Percentiles rank a stretch among this genome's conserved stretches.
These are phyloP conservation scores for Geotrichum carabidarum DNA, from an alignment of 1,139 yeast species.

Conservation along the genomic window DNA sequence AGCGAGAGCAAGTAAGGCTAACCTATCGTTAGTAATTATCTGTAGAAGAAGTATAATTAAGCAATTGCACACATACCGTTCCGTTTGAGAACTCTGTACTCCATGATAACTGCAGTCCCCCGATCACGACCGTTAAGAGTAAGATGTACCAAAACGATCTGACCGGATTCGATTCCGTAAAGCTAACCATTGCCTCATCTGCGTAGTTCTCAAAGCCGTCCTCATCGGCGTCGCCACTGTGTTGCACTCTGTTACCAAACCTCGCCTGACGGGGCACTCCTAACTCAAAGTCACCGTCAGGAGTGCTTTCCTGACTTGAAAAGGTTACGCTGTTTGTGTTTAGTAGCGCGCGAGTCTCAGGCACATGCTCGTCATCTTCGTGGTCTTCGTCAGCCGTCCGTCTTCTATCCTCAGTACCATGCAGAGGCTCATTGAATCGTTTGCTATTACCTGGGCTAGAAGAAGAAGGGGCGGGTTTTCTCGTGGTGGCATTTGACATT, in stretches of 20 bases:
- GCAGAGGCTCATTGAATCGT: no score
- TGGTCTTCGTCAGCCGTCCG: not conserved
- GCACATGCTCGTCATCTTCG: not conserved
- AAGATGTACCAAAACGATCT: conserved; percentile 44
- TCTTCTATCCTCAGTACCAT: no score
- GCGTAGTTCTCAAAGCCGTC: no score
- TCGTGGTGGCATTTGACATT: no score
- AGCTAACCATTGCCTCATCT: no score
- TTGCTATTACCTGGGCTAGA: no score
- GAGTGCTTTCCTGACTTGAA: no score
- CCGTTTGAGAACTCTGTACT: conserved; percentile 53
- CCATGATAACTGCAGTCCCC: conserved; percentile 53
- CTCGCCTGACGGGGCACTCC: no score
- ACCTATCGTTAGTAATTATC: not conserved
- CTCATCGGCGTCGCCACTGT: no score
- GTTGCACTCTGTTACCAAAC: no score
- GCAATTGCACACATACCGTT: conserved; percentile 38
- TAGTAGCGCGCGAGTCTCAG: not conserved
- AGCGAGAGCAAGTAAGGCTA: conserved; percentile 41
- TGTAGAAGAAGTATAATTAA: conserved; percentile 17
- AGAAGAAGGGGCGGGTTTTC: no score
- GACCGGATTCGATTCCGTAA: conserved; percentile 35
- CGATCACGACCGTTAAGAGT: conserved; percentile 45
- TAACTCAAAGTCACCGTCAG: no score
- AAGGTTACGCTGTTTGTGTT: not conserved